Base-by-base conservation (phyloP, 2,329 filamentous ascomycete genomes). In the Hymenoscyphus scutula region DNA sequence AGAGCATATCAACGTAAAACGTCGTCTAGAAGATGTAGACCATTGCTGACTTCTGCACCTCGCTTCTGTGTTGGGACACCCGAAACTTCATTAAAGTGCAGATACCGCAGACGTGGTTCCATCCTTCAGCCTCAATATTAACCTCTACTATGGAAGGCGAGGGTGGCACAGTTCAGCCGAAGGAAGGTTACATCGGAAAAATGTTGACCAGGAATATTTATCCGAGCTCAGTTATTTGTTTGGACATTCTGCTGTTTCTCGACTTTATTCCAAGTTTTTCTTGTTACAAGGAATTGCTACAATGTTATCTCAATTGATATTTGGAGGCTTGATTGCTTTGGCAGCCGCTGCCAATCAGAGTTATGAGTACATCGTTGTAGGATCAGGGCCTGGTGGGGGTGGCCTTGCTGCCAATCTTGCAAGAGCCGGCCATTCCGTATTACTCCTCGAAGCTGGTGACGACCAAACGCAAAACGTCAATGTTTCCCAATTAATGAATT, bases 371-470 rank as follows among this genome's bases (percentile, higher is more conserved):
- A 59, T 64, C 13, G 76, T 84, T 15, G 80, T 84, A 32, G 82
- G 82, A 6, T 82, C 79, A 27, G 81, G 81, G 15, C 74, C 81
- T 25, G 81, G 81, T 34, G 81, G 81, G 62, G 80, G 77, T 34
- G 80, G 81, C 41, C 68, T 83, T 6, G 80, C 82, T 38, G 77
- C 80, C 48, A 76, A 80, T 56, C 77, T 84, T 56, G 82, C 82
- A 5, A 76, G 79, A 53, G 80, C 79, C 29, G 82, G 82, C 45
- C 76, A 79, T 72, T 81, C 77, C 66, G 80, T 81, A 8, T 76
- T 84, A 17, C 75, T 84, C 4, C 77, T 84, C 32, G 82, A 84
- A 67, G 82, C 81, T 34, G 82, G 81, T 56, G 79, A 82, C 65
- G 81, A 85, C 64, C 77, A 83, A 66, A 79, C 77, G n/a, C 61